phyloP scores from a whole-genome alignment of 192 early-diverging fungal species.

The Linnemannia exigua region DNA sequence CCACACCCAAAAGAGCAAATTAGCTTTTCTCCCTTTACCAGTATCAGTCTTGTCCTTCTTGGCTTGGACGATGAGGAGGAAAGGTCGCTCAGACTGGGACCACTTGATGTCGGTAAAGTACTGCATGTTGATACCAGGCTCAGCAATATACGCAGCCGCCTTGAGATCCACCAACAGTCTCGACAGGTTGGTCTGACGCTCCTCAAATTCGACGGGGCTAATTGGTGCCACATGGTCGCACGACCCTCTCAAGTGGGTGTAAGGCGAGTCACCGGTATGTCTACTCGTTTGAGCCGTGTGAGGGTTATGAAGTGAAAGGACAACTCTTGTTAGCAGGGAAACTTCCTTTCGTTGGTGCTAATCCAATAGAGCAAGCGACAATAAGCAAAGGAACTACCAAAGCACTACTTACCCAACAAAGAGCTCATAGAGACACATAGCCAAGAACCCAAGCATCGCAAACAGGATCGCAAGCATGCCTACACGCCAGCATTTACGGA shows the following conservation, averaged over 20 bases:
- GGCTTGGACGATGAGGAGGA: constrained; percentile 57
- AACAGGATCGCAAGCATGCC: constrained; percentile 28
- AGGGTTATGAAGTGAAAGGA: neutral
- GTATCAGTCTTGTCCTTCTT: constrained; percentile 29
- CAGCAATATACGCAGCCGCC: constrained; percentile 60
- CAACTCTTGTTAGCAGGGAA: neutral
- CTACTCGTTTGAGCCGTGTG: neutral
- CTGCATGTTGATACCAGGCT: constrained; percentile 63
- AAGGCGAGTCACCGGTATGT: constrained; percentile 17
- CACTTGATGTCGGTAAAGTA: constrained; percentile 65
- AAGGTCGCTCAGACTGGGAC: constrained; percentile 63
- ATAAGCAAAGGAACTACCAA: neutral
- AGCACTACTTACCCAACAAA: constrained; percentile 10
- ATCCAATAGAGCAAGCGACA: neutral
- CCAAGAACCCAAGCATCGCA: constrained; percentile 26
- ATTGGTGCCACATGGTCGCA: constrained; percentile 59
- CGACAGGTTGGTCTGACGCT: constrained; percentile 58
- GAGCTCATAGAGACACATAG: constrained; percentile 20
- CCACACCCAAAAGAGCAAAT: neutral
- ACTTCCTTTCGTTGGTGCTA: too few species aligned
- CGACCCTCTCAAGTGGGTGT: constrained; percentile 45
- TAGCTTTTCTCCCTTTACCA: neutral
- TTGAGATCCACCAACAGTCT: constrained; percentile 40
- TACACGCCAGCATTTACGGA: constrained; percentile 34
- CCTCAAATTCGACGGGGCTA: constrained; percentile 48